Evolutionary conservation across 2,329 filamentous ascomycete species (phyloP).

Genomic region (Colletotrichum tamarilloi): DNA sequence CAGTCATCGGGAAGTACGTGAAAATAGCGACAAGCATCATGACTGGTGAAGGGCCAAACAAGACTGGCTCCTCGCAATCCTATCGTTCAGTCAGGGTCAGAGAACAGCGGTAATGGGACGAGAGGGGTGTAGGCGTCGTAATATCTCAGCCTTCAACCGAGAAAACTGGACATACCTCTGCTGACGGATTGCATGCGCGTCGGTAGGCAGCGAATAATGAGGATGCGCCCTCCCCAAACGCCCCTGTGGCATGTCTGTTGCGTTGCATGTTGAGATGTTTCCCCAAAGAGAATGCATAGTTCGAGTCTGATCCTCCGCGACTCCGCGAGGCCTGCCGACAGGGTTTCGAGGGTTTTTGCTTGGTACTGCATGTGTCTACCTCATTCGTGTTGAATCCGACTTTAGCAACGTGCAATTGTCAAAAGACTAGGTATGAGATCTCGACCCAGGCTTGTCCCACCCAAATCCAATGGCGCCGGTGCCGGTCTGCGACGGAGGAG

Average conservation of each 20-base stretch:
- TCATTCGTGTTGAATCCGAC: background rate
- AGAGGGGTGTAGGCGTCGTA: background rate
- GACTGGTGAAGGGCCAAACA: constrained; percentile 8
- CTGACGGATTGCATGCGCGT: too few relatives aligned
- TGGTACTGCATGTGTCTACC: background rate
- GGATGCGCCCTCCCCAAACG: background rate
- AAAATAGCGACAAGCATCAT: constrained; percentile 2
- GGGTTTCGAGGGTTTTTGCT: background rate
- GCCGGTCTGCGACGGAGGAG: background rate
- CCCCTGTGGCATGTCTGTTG: background rate
- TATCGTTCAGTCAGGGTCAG: constrained; percentile 9
- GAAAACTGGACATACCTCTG: background rate
- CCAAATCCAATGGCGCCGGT: background rate
- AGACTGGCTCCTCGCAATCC: background rate
- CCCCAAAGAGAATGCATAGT: background rate
- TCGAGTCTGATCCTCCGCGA: background rate
- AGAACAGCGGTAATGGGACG: constrained; percentile 8
- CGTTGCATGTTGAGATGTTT: background rate
- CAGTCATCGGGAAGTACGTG: constrained; percentile 19
- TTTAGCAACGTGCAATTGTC: background rate
- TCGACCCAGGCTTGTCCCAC: background rate
- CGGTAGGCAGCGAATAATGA: background rate
- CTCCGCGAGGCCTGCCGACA: background rate
- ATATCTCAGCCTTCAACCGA: background rate
- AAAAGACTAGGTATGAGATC: background rate